Conservation (phyloP, 1,284 basidiomycete genomes). For the Meira nashicola region DNA sequence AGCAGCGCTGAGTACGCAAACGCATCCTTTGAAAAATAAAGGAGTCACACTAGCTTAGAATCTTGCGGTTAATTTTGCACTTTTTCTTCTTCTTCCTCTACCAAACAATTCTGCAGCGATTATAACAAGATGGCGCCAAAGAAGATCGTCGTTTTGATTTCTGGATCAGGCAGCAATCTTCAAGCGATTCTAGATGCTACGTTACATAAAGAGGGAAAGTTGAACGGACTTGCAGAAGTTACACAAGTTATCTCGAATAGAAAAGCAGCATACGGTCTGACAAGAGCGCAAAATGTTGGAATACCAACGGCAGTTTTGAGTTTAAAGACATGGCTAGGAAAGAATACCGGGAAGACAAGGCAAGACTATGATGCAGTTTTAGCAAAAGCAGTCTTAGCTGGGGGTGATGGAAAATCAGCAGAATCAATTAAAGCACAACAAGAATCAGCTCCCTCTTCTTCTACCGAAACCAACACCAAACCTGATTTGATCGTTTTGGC, state of each 20-base stretch:
- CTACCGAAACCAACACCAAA: not conserved
- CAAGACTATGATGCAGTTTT: slow-evolving; percentile 82
- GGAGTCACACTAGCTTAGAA: not conserved
- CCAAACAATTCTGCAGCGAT: no score
- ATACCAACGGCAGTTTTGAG: slow-evolving; percentile 81
- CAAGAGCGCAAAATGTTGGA: slow-evolving; percentile 70
- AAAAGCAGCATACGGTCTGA: slow-evolving; percentile 83
- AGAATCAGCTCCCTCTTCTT: not conserved
- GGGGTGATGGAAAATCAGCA: slow-evolving; percentile 16
- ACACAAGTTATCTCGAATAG: slow-evolving; percentile 84
- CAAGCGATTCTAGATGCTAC: slow-evolving; percentile 89
- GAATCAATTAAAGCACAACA: not conserved
- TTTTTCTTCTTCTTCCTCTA: not conserved
- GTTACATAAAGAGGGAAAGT: slow-evolving; percentile 49
- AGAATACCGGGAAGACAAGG: slow-evolving; percentile 66
- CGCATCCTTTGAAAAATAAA: no score
- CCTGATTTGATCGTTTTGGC: slow-evolving; percentile 89
- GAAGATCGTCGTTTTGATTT: slow-evolving; percentile 45
- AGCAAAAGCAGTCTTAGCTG: slow-evolving; percentile 64
- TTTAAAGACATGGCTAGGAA: slow-evolving; percentile 75
- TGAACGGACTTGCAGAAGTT: slow-evolving; percentile 62
- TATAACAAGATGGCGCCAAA: not conserved
- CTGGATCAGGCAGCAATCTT: slow-evolving; percentile 69
- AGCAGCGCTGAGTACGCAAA: no score
- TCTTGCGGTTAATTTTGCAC: no score